phyloP scores from a whole-genome alignment of 345 rosid species.

The Populus nigra region DNA sequence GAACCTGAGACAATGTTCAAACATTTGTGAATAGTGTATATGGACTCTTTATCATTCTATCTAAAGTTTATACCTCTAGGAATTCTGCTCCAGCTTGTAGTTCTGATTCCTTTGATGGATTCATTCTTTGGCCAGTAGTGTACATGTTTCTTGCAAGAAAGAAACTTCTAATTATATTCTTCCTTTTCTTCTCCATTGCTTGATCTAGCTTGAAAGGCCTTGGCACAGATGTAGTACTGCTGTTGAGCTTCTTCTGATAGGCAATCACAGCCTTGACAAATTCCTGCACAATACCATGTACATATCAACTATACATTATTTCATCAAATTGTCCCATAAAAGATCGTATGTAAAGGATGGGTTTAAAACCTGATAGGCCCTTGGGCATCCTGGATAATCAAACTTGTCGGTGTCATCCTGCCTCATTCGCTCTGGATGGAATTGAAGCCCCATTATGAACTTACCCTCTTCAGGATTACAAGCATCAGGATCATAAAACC shows the following conservation, averaged over 20 bases:
- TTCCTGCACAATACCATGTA: constrained; percentile 42
- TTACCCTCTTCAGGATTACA: constrained; percentile 73
- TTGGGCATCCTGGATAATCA: constrained; percentile 76
- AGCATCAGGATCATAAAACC: constrained; percentile 79
- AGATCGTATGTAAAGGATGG: background rate
- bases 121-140: constrained; percentile 35
- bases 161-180: constrained; percentile 58
- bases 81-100: constrained; percentile 71
- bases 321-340: background rate
- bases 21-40: no score
- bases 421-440: constrained; percentile 89
- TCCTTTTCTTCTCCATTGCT: constrained; percentile 68
- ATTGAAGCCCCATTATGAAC: constrained; percentile 80
- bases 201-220: constrained; percentile 43
- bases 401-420: constrained; percentile 49
- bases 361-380: constrained; percentile 61
- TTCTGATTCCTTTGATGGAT: constrained; percentile 51
- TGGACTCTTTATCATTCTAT: no score
- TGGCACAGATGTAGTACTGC: constrained; percentile 33
- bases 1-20: background rate
- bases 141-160: constrained; percentile 67
- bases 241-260: constrained; percentile 71
- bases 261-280: constrained; percentile 84
- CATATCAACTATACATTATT: background rate
- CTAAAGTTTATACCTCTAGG: constrained; percentile 52